Evolutionary conservation across 2,329 filamentous ascomycete species (phyloP).

Genomic region (Calonectria leucothoes): DNA sequence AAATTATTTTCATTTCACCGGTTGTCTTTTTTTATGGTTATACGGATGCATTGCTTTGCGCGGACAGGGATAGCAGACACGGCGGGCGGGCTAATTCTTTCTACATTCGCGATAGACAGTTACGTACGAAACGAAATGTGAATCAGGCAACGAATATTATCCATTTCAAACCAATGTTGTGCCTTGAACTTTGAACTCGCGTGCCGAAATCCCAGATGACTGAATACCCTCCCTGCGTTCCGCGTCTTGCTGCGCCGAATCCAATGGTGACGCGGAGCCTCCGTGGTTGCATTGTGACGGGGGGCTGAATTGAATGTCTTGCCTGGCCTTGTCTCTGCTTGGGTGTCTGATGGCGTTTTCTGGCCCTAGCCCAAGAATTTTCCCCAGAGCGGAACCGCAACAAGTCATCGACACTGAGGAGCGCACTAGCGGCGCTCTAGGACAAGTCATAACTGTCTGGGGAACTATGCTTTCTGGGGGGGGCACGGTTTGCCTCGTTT

Average conservation of each 20-base stretch:
- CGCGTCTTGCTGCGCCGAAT: not conserved
- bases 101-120: constrained; percentile 16
- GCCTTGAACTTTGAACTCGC: not conserved
- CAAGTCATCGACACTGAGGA: constrained; percentile 1
- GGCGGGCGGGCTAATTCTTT: constrained; percentile 3
- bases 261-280: constrained; percentile 6
- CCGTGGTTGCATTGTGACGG: constrained; percentile 4
- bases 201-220: not conserved
- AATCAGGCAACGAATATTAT: constrained; percentile 14
- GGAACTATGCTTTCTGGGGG: constrained; percentile 10
- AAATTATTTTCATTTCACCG: constrained; percentile 18
- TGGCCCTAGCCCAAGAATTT: constrained; percentile 19
- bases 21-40: constrained; percentile 12
- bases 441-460: constrained; percentile 1
- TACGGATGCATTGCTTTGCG: constrained; percentile 3
- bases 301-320: constrained; percentile 21
- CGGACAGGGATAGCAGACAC: constrained; percentile 2
- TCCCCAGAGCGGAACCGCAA: constrained; percentile 34
- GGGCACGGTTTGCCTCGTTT: not conserved
- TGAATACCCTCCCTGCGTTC: not conserved
- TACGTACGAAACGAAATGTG: constrained; percentile 18
- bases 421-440: not conserved
- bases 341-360: constrained; percentile 35
- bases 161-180: not conserved
- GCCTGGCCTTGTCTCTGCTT: constrained; percentile 14